Percentiles rank a stretch among this genome's conserved stretches.
These are phyloP conservation scores for Calocybe gambosa DNA, from an alignment of 1,284 basidiomycete species.

Conservation along the genomic window DNA sequence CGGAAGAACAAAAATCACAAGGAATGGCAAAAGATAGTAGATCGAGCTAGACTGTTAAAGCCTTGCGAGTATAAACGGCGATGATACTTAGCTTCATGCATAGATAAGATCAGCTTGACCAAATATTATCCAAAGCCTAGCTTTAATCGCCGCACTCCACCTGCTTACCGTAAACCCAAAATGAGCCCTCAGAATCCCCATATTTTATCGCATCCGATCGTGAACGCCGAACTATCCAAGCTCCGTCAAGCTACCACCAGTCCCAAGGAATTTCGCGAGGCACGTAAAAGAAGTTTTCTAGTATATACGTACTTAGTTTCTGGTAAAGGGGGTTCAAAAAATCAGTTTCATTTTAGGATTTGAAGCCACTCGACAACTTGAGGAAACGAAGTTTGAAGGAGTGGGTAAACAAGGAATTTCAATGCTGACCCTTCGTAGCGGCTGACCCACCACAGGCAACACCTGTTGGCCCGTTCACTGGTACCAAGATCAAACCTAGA, in stretches of 20 bases:
- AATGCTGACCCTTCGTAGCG: background rate
- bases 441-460: slow-evolving; percentile 39
- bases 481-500: slow-evolving; percentile 59
- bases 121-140: slow-evolving; percentile 10
- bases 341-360: slow-evolving; percentile 70
- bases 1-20: slow-evolving; percentile 43
- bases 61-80: slow-evolving; percentile 97
- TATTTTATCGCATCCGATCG: slow-evolving; percentile 65
- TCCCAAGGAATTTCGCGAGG: slow-evolving; percentile 76
- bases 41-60: slow-evolving; percentile 66
- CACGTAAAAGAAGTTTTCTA: slow-evolving; percentile 23
- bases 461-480: slow-evolving; percentile 63
- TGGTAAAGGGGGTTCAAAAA: slow-evolving; percentile 55
- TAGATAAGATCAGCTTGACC: slow-evolving; percentile 16
- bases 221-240: slow-evolving; percentile 67
- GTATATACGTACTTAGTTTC: background rate
- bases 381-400: slow-evolving; percentile 54
- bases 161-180: slow-evolving; percentile 6
- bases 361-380: slow-evolving; percentile 64
- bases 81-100: slow-evolving; percentile 33
- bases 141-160: background rate
- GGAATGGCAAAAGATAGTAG: slow-evolving; percentile 60
- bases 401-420: slow-evolving; percentile 35
- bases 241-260: slow-evolving; percentile 58
- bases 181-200: slow-evolving; percentile 36